These are phyloP conservation scores for Beauveria caledonica DNA, from an alignment of 2,329 filamentous ascomycete genomes.

Conservation along the genomic window DNA sequence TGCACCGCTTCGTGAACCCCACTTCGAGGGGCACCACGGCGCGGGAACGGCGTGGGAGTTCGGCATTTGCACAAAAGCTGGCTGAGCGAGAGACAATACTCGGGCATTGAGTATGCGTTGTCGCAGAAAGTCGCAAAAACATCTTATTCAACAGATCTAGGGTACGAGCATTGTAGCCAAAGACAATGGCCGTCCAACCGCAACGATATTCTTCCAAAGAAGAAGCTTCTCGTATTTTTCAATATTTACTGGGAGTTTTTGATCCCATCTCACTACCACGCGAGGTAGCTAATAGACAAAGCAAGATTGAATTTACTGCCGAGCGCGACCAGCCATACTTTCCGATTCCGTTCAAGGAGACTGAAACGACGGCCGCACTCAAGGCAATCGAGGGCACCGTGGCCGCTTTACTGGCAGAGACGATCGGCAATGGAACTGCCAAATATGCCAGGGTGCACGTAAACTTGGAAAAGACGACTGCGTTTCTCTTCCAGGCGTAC, in stretches of 20 bases:
- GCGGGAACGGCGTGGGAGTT: too few relatives aligned
- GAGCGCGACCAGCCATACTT: conserved; percentile 33
- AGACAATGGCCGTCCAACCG: not conserved
- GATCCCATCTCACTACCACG: conserved; percentile 23
- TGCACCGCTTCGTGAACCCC: not conserved
- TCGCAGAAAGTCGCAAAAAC: not conserved
- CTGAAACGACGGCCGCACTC: conserved; percentile 33
- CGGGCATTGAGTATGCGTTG: not conserved
- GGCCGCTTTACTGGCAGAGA: conserved; percentile 24
- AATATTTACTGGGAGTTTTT: conserved; percentile 19
- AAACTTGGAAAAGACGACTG: conserved; percentile 32
- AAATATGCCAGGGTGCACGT: conserved; percentile 20
- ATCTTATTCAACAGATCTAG: not conserved
- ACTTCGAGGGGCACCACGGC: not conserved
- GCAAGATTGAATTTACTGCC: conserved; percentile 25
- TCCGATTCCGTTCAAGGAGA: conserved; percentile 40
- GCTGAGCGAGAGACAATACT: not conserved
- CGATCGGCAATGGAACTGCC: conserved; percentile 13
- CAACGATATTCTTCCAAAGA: conserved; percentile 18
- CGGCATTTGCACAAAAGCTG: not conserved
- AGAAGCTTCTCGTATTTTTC: conserved; percentile 19
- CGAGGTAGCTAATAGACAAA: conserved; percentile 17
- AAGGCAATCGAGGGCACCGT: conserved; percentile 34
- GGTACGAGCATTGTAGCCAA: not conserved
- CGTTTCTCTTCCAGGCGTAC: conserved; percentile 32